These are phyloP conservation scores for Solanum etuberosum DNA, from an alignment of 257 asterid genomes.

Conservation along the genomic window DNA sequence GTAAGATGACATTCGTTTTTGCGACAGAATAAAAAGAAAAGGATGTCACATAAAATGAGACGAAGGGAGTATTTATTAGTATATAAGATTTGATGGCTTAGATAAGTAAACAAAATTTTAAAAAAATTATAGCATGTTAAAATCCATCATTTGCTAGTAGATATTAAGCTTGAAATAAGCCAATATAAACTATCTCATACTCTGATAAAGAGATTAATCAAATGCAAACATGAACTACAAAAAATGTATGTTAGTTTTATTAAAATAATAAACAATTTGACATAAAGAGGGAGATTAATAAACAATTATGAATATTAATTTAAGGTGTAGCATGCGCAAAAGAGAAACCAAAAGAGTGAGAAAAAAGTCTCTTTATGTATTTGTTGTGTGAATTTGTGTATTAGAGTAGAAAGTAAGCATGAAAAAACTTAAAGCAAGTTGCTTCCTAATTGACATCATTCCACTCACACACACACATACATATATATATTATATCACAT, in stretches of 20 bases:
- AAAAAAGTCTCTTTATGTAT: constrained; percentile 1
- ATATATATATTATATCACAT: background rate
- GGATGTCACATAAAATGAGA: too few species aligned
- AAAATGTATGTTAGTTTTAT: background rate
- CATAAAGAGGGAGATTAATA: constrained; percentile 3
- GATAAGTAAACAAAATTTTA: background rate
- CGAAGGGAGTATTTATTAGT: background rate
- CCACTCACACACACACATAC: constrained; percentile 43
- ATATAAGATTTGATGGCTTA: background rate
- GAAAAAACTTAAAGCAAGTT: constrained; percentile 72
- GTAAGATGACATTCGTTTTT: background rate
- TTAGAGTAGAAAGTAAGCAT: constrained; percentile 69
- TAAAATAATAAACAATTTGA: background rate
- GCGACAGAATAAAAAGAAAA: too few species aligned
- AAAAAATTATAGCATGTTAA: background rate
- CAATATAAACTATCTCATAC: constrained; percentile 22
- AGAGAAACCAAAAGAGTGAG: constrained; percentile 8
- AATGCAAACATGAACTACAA: constrained; percentile 18
- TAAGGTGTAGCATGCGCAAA: constrained; percentile 60
- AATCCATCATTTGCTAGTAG: constrained; percentile 1
- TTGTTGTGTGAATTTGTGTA: constrained; percentile 1
- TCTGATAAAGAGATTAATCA: constrained; percentile 8
- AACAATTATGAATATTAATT: constrained; percentile 19
- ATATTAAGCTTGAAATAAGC: constrained; percentile 11
- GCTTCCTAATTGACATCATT: constrained; percentile 50